A percentile compares a stretch with the other conserved stretches of the same genome.
phyloP scores from a whole-genome alignment of 441 rosid species.

The Populus hybrid region DNA sequence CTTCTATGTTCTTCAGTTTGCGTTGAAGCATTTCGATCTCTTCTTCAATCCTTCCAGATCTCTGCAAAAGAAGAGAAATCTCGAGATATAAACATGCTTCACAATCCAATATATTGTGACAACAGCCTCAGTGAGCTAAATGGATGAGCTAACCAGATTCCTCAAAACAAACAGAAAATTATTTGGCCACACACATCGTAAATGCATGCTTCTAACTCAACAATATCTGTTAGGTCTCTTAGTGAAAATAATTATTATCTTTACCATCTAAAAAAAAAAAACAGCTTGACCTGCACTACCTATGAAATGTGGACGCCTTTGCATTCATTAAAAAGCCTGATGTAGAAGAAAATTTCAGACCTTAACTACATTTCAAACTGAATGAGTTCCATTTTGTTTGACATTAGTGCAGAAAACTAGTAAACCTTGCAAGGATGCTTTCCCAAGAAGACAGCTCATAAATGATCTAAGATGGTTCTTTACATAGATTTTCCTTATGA shows the following conservation, averaged over 20 bases:
- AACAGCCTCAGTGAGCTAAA: background rate
- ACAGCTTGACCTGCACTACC: too few relatives aligned
- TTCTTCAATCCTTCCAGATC: conserved; percentile 74
- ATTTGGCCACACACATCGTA: background rate
- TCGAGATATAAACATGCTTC: background rate
- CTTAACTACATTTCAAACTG: background rate
- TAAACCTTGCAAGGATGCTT: background rate
- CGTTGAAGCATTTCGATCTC: conserved; percentile 69
- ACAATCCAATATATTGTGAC: background rate
- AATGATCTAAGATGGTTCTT: background rate
- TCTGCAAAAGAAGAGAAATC: conserved; percentile 33
- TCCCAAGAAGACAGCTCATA: background rate
- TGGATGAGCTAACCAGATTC: background rate
- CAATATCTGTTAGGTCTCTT: background rate
- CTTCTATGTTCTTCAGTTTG: conserved; percentile 61
- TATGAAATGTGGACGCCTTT: too few relatives aligned
- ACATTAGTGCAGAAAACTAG: background rate
- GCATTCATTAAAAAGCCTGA: too few relatives aligned
- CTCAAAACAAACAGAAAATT: background rate
- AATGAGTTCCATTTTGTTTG: too few relatives aligned
- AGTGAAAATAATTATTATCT: background rate
- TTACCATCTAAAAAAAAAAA: background rate
- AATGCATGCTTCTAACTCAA: background rate
- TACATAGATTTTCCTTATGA: background rate
- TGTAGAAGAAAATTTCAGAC: background rate